Percentiles rank a stretch among this genome's conserved stretches.
Evolutionary conservation across 352 stramenopile species (phyloP).

Genomic region (Pythium myriotylum): DNA sequence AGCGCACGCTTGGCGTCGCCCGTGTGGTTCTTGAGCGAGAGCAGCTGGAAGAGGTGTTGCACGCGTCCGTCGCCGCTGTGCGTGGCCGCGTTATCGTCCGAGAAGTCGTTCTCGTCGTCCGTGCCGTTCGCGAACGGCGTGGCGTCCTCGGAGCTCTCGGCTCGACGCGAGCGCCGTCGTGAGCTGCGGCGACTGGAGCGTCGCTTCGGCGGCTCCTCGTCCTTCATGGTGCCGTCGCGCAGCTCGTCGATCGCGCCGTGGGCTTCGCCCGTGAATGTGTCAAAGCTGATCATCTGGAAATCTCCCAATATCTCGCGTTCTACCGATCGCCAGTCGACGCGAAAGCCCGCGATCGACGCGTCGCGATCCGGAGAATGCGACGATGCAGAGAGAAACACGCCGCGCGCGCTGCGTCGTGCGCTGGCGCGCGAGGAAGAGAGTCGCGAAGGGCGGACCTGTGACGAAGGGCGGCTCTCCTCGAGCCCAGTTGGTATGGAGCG

Average conservation of each 20-base stretch:
- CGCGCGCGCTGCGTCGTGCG: neutral
- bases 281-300: constrained; percentile 74
- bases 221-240: constrained; percentile 28
- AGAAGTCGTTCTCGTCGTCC: constrained; percentile 3
- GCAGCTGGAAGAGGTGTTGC: constrained; percentile 58
- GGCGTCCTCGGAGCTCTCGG: constrained; percentile 10
- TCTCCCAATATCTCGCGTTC: neutral
- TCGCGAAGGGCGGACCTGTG: neutral
- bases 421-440: neutral
- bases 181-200: constrained; percentile 8
- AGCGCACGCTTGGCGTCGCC: constrained; percentile 52
- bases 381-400: neutral
- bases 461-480: too few species aligned
- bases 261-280: constrained; percentile 59
- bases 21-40: constrained; percentile 66
- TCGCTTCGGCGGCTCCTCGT: constrained; percentile 6
- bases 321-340: neutral
- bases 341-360: constrained; percentile 2
- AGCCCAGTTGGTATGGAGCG: neutral
- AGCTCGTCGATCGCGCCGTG: constrained; percentile 40
- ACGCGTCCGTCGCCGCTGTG: constrained; percentile 29
- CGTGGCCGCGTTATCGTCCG: constrained; percentile 26
- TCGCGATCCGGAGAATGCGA: neutral
- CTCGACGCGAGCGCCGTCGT: constrained; percentile 25
- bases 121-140: constrained; percentile 1